phyloP scores from a whole-genome alignment of 208 protist species.

The Leishmania tarentolae region DNA sequence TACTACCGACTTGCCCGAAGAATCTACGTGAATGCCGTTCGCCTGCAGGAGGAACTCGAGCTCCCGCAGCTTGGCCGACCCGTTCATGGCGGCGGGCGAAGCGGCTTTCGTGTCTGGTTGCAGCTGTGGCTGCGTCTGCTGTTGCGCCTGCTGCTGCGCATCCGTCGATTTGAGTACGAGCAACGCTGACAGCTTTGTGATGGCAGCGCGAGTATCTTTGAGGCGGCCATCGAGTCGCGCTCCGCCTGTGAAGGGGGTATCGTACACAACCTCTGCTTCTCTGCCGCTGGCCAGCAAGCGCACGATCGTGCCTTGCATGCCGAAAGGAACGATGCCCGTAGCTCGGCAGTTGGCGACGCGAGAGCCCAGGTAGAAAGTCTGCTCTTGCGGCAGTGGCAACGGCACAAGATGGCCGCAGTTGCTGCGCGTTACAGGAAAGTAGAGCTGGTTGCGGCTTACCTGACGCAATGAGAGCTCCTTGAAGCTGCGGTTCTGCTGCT shows the following conservation, averaged over 20 bases:
- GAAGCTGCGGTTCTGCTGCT: conserved; percentile 28
- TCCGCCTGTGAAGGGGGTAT: conserved; percentile 81
- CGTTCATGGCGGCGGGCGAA: conserved; percentile 13
- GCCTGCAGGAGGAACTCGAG: conserved; percentile 35
- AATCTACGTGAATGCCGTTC: conserved; percentile 27
- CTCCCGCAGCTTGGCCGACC: conserved; percentile 31
- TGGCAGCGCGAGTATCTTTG: conserved; percentile 60
- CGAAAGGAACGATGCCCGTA: conserved; percentile 80
- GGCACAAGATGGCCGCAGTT: conserved; percentile 66
- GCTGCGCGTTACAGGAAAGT: conserved; percentile 79
- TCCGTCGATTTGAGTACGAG: conserved; percentile 57
- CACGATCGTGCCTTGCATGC: conserved; percentile 77
- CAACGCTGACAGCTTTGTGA: conserved; percentile 71
- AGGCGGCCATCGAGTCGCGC: conserved; percentile 79
- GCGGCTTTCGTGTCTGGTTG: conserved; percentile 25
- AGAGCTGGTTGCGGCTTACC: conserved; percentile 66
- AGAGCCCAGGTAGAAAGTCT: conserved; percentile 70
- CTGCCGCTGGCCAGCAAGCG: conserved; percentile 74
- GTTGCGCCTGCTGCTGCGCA: background rate
- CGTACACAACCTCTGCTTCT: conserved; percentile 90
- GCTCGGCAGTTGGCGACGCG: conserved; percentile 89
- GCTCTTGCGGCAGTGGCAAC: conserved; percentile 73
- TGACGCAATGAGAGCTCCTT: conserved; percentile 50
- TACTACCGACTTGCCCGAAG: background rate
- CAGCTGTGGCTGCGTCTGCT: conserved; percentile 49